phyloP scores from a whole-genome alignment of 352 stramenopile genomes.

The Phytophthora nicotianae region DNA sequence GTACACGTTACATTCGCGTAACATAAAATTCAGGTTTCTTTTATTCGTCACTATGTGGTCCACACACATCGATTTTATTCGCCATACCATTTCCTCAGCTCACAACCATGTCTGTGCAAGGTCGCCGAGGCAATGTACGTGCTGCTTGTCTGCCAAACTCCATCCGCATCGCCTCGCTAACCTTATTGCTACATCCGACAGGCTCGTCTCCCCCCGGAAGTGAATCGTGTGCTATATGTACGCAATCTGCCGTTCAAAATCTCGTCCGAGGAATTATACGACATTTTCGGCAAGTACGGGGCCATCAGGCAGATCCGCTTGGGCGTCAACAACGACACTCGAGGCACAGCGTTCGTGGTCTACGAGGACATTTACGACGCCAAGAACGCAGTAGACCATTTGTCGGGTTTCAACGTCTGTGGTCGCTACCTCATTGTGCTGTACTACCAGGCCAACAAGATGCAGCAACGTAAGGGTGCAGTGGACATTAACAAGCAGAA shows the following conservation, averaged over 20 bases:
- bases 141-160: neutral
- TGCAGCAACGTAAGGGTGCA: conserved; percentile 57
- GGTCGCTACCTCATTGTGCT: conserved; percentile 98
- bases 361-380: conserved; percentile 99
- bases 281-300: conserved; percentile 99
- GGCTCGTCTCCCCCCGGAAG: conserved; percentile 95
- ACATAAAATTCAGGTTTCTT: too few species aligned
- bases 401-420: conserved; percentile 99
- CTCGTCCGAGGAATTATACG: conserved; percentile 98
- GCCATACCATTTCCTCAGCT: neutral
- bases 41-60: neutral
- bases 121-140: conserved; percentile 68
- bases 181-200: conserved; percentile 25
- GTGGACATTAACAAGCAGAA: conserved; percentile 73
- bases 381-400: conserved; percentile 98
- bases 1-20: too few species aligned
- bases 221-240: conserved; percentile 97
- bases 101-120: conserved; percentile 52
- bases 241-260: conserved; percentile 99
- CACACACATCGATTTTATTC: neutral
- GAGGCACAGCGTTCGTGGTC: conserved; percentile 98
- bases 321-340: conserved; percentile 95
- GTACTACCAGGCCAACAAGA: conserved; percentile 97
- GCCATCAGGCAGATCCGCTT: conserved; percentile 97
- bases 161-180: neutral